Evolutionary conservation across 768 basidiomycete species (phyloP).

Genomic region (Boletus barrowsii): DNA sequence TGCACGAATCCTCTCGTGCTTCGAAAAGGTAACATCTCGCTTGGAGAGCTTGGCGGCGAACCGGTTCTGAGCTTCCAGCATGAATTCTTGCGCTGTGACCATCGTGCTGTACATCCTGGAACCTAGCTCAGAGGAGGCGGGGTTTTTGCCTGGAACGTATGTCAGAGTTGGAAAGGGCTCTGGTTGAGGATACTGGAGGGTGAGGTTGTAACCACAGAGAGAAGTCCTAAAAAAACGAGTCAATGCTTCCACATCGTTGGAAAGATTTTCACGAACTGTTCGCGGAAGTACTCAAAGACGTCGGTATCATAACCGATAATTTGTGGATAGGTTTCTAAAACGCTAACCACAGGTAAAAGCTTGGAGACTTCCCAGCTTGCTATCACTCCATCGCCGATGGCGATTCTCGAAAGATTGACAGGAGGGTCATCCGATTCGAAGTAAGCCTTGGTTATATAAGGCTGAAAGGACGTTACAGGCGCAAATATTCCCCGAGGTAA

Average conservation of each 20-base stretch:
- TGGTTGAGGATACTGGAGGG: conserved; percentile 66
- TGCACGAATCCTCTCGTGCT: conserved; percentile 26
- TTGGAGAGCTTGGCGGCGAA: conserved; percentile 22
- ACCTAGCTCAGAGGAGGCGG: background rate
- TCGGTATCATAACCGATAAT: conserved; percentile 68
- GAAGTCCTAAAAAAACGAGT: conserved; percentile 40
- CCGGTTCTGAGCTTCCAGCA: conserved; percentile 19
- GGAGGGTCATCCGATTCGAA: conserved; percentile 62
- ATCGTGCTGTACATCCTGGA: conserved; percentile 16
- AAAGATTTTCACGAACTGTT: conserved; percentile 47
- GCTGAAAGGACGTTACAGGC: conserved; percentile 36
- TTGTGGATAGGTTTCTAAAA: conserved; percentile 73
- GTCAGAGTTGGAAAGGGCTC: conserved; percentile 42
- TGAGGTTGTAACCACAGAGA: conserved; percentile 64
- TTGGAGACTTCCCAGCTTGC: conserved; percentile 48
- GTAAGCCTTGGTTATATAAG: conserved; percentile 73
- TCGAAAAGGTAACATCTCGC: conserved; percentile 19
- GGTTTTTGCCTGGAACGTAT: conserved; percentile 16
- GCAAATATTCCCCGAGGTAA: background rate
- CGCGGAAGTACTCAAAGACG: conserved; percentile 64
- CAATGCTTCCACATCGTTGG: background rate
- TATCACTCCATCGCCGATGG: conserved; percentile 67
- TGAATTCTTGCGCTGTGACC: conserved; percentile 18
- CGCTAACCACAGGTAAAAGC: conserved; percentile 53
- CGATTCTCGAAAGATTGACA: conserved; percentile 63